phyloP scores from a whole-genome alignment of 2,329 filamentous ascomycete species.

The Grosmannia clavigera region DNA sequence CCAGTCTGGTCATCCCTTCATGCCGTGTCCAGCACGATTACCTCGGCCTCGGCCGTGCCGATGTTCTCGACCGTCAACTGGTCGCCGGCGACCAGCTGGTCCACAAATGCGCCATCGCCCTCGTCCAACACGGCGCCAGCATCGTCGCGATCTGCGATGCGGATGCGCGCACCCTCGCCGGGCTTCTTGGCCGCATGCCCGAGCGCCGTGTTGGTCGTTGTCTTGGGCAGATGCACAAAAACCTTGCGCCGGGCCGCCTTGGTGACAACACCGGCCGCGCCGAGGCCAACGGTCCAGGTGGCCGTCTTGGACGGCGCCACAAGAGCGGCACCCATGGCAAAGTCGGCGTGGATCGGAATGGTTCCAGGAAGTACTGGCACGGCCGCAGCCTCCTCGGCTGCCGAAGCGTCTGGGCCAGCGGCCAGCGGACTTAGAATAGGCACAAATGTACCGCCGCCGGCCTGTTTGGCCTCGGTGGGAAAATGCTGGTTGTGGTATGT shows the following conservation, averaged over 20 bases:
- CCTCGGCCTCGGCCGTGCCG: conserved; percentile 56
- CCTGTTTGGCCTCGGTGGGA: conserved; percentile 55
- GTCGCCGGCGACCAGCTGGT: conserved; percentile 50
- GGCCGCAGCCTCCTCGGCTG: conserved; percentile 50
- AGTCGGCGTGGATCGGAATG: conserved; percentile 75
- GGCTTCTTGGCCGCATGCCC: conserved; percentile 18
- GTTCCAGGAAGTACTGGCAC: conserved; percentile 49
- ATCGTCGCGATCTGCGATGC: conserved; percentile 52
- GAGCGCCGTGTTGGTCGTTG: conserved; percentile 23
- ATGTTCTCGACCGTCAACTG: conserved; percentile 53
- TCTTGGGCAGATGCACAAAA: conserved; percentile 69
- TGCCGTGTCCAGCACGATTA: conserved; percentile 54
- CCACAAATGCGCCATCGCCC: conserved; percentile 52
- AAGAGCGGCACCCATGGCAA: conserved; percentile 70
- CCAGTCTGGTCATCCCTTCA: conserved; percentile 15
- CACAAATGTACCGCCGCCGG: conserved; percentile 48
- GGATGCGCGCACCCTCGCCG: conserved; percentile 59
- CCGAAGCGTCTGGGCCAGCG: conserved; percentile 48
- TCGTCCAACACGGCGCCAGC: conserved; percentile 46
- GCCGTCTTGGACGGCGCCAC: conserved; percentile 45
- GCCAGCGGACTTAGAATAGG: conserved; percentile 65
- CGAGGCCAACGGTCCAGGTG: conserved; percentile 60
- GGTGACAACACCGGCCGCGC: conserved; percentile 35
- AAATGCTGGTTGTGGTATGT: conserved; percentile 67
- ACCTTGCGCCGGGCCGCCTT: conserved; percentile 53